Conservation (phyloP, 768 basidiomycete genomes). For the Leccinum disarticulatum region DNA sequence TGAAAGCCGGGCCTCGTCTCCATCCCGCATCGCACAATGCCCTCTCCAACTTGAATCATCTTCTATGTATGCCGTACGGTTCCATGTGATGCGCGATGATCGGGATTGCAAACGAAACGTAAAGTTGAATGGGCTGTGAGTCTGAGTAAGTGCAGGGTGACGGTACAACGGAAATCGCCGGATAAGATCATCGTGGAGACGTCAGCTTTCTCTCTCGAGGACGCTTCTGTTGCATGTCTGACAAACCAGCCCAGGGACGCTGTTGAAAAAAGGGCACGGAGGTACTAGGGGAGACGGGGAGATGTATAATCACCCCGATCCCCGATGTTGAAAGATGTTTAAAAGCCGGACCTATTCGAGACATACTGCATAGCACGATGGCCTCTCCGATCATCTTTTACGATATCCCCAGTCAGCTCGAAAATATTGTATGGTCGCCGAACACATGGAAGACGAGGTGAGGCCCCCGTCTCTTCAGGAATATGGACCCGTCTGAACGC, state of each 20-base stretch:
- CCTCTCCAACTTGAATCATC: no score
- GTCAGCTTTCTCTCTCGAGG: neutral
- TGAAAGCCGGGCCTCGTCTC: no score
- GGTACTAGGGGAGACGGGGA: neutral
- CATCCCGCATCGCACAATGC: no score
- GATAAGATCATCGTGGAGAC: neutral
- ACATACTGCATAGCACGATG: constrained; percentile 20
- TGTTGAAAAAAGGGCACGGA: constrained; percentile 6
- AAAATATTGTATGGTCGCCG: constrained; percentile 30
- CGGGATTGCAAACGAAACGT: neutral
- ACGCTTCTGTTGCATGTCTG: neutral
- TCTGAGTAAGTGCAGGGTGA: no score
- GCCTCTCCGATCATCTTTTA: constrained; percentile 39
- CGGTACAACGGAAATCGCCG: neutral
- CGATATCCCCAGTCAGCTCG: constrained; percentile 42
- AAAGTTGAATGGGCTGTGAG: neutral
- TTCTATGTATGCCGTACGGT: neutral
- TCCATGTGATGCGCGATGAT: neutral
- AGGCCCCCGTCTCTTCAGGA: neutral
- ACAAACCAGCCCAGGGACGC: neutral
- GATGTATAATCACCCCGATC: neutral
- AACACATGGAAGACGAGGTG: constrained; percentile 49
- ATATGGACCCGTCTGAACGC: neutral
- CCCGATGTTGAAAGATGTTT: no score
- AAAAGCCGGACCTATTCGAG: neutral